Evolutionary conservation across 2,329 filamentous ascomycete species (phyloP).

Genomic region (Clonostachys byssicola): DNA sequence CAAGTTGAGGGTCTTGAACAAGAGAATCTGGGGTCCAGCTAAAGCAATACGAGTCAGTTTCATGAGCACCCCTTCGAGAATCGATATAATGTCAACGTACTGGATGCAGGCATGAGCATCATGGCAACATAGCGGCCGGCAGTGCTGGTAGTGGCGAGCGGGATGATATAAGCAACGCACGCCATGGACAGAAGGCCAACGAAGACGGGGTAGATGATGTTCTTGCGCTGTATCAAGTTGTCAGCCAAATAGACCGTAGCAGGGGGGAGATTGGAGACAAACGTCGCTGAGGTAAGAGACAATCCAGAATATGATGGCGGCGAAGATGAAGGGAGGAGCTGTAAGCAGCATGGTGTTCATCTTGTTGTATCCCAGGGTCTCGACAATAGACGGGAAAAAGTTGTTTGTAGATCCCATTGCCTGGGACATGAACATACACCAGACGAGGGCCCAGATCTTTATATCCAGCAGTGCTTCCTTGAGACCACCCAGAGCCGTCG

Average conservation of each 20-base stretch:
- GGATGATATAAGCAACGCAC: slow-evolving; percentile 61
- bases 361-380: slow-evolving; percentile 57
- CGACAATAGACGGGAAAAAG: slow-evolving; percentile 48
- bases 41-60: not conserved
- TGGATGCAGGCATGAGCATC: slow-evolving; percentile 25
- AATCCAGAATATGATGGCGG: slow-evolving; percentile 40
- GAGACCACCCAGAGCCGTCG: slow-evolving; percentile 48
- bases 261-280: not conserved
- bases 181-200: slow-evolving; percentile 54
- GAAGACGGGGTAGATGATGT: slow-evolving; percentile 66
- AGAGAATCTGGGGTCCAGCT: slow-evolving; percentile 7
- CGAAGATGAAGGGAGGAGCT: slow-evolving; percentile 59
- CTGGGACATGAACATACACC: slow-evolving; percentile 25
- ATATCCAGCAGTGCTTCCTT: slow-evolving; percentile 47
- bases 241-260: too few species aligned
- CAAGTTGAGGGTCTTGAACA: slow-evolving; percentile 71
- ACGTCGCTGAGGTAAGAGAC: slow-evolving; percentile 54
- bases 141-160: slow-evolving; percentile 52
- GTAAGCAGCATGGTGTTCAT: slow-evolving; percentile 59
- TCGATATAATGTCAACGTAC: too few species aligned
- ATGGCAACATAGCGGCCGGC: slow-evolving; percentile 54
- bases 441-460: slow-evolving; percentile 54
- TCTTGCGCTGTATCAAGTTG: slow-evolving; percentile 52
- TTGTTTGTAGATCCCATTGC: slow-evolving; percentile 28
- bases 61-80: too few species aligned